These are phyloP conservation scores for Neurospora sp. DNA, from an alignment of 495 filamentous ascomycete genomes.

Conservation along the genomic window DNA sequence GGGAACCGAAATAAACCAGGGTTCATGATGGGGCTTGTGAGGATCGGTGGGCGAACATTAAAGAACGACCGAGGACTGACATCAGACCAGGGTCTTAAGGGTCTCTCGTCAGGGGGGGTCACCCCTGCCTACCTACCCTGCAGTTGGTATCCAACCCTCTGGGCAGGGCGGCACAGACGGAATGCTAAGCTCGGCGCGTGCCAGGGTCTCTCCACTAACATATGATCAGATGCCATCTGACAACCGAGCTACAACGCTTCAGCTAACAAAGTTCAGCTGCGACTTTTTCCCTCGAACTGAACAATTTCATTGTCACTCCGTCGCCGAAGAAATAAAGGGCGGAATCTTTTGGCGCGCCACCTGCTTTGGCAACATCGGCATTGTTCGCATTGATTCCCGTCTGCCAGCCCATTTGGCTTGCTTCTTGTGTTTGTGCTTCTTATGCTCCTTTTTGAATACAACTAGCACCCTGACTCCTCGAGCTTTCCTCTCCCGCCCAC, in stretches of 20 bases:
- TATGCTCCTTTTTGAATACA: background rate
- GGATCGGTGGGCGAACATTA: too few relatives aligned
- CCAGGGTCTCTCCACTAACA: background rate
- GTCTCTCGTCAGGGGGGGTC: too few relatives aligned
- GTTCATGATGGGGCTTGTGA: background rate
- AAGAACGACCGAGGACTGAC: too few relatives aligned
- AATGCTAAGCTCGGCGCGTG: background rate
- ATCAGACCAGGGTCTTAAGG: too few relatives aligned
- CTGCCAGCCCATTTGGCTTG: background rate
- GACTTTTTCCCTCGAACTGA: background rate
- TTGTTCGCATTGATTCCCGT: background rate
- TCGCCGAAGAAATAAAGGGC: background rate
- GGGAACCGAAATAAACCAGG: background rate
- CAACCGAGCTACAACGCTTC: background rate
- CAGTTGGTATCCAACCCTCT: too few relatives aligned
- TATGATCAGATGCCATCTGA: background rate
- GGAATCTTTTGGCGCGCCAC: background rate
- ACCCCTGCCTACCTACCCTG: too few relatives aligned
- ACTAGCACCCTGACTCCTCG: background rate
- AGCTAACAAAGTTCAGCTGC: background rate
- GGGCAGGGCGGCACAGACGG: too few relatives aligned
- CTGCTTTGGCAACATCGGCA: background rate
- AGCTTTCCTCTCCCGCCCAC: background rate
- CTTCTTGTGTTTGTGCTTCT: background rate
- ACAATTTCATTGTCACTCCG: background rate